These are phyloP conservation scores for Laguncularia racemosa DNA, from an alignment of 345 rosid genomes.

Conservation along the genomic window DNA sequence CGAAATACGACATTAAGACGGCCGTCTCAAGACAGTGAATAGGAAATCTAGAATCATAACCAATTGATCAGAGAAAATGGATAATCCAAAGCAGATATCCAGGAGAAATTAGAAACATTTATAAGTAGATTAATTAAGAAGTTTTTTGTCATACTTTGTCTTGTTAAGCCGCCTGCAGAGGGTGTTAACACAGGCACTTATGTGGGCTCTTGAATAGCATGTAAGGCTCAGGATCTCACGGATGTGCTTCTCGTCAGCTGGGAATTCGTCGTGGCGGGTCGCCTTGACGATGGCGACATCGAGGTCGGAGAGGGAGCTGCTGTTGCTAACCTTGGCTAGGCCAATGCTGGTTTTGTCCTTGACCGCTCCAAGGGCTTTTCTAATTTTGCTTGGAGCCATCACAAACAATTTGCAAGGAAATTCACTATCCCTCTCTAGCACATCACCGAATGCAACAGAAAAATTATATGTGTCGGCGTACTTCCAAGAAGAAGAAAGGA, in stretches of 20 bases:
- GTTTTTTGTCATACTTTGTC: constrained; percentile 25
- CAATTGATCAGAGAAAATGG: too few relatives aligned
- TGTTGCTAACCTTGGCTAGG: constrained; percentile 40
- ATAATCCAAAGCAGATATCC: too few relatives aligned
- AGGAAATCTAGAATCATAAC: too few relatives aligned
- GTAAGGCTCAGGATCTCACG: constrained; percentile 76
- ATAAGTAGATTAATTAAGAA: too few relatives aligned
- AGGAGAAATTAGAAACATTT: too few relatives aligned
- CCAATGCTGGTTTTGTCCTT: constrained; percentile 47
- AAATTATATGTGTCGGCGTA: too few relatives aligned
- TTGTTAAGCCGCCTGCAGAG: constrained; percentile 72
- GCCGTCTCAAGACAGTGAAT: too few relatives aligned
- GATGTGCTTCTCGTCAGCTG: constrained; percentile 65
- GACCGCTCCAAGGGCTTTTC: constrained; percentile 41
- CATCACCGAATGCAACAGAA: too few relatives aligned
- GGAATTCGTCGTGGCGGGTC: constrained; percentile 92
- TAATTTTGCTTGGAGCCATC: constrained; percentile 41
- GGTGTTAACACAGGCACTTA: constrained; percentile 58
- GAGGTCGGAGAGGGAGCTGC: constrained; percentile 82
- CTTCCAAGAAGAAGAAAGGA: too few relatives aligned
- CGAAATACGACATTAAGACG: too few relatives aligned
- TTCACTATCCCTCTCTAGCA: too few relatives aligned
- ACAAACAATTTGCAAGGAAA: too few relatives aligned
- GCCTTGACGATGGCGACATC: constrained; percentile 94
- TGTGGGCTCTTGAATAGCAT: constrained; percentile 72